These are phyloP conservation scores for Podospora pseudopauciseta DNA, from an alignment of 495 filamentous ascomycete species.

Conservation along the genomic window DNA sequence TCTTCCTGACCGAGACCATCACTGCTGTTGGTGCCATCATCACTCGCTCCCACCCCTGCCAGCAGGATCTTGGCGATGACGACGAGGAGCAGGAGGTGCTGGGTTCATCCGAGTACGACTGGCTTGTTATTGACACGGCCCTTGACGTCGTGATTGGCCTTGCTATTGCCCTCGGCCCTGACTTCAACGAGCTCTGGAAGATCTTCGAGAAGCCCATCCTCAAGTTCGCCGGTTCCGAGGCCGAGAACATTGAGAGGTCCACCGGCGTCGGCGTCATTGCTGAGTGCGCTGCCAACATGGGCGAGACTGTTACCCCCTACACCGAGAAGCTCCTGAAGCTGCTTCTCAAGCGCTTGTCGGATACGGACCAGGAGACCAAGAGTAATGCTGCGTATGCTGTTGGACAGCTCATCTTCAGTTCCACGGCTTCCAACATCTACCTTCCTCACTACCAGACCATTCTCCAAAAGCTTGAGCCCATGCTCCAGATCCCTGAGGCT, in stretches of 20 bases:
- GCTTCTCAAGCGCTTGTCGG: slow-evolving; percentile 78
- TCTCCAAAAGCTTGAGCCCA: slow-evolving; percentile 75
- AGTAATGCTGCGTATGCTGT: slow-evolving; percentile 91
- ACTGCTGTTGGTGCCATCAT: slow-evolving; percentile 71
- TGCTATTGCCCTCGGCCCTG: slow-evolving; percentile 72
- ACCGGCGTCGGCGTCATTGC: slow-evolving; percentile 88
- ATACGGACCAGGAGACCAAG: slow-evolving; percentile 88
- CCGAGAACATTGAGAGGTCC: slow-evolving; percentile 78
- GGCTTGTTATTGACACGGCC: slow-evolving; percentile 91
- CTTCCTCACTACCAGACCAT: slow-evolving; percentile 71
- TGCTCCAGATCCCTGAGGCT: slow-evolving; percentile 69
- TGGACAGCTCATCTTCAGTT: slow-evolving; percentile 77
- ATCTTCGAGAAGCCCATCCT: slow-evolving; percentile 86
- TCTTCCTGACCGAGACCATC: slow-evolving; percentile 55
- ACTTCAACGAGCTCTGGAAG: slow-evolving; percentile 86
- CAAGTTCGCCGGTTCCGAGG: slow-evolving; percentile 74
- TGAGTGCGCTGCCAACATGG: slow-evolving; percentile 88
- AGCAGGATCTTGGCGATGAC: slow-evolving; percentile 80
- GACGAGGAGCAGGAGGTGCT: slow-evolving; percentile 63
- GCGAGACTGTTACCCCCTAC: slow-evolving; percentile 66
- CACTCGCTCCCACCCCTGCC: slow-evolving; percentile 85
- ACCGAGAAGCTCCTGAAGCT: slow-evolving; percentile 73
- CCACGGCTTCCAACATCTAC: slow-evolving; percentile 65
- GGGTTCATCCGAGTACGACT: slow-evolving; percentile 92
- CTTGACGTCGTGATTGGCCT: slow-evolving; percentile 84